These are phyloP conservation scores for Venturia carpophila DNA, from an alignment of 2,329 filamentous ascomycete species.

Conservation along the genomic window DNA sequence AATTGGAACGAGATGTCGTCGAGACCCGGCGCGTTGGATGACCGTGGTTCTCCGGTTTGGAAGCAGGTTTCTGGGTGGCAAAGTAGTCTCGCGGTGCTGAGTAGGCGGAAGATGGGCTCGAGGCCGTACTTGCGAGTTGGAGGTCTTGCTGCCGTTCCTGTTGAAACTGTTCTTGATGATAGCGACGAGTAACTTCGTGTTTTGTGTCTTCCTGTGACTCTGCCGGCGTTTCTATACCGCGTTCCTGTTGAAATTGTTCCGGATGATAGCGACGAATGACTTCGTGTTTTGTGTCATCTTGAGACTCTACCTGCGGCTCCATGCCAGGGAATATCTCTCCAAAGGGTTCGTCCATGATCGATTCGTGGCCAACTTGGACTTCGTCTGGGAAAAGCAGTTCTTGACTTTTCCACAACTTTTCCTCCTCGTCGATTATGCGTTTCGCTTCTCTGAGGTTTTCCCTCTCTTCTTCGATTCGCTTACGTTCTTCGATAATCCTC, in stretches of 20 bases:
- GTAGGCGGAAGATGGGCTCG: not conserved
- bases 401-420: not conserved
- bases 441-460: not conserved
- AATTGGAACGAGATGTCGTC: not conserved
- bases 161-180: constrained; percentile 3
- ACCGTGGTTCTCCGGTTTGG: not conserved
- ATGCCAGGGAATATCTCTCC: not conserved
- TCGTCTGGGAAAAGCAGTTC: not conserved
- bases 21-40: not conserved
- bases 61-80: too few species aligned
- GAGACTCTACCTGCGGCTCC: not conserved
- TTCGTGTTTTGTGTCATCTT: too few species aligned
- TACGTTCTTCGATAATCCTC: constrained; percentile 7
- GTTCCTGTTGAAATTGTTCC: too few species aligned
- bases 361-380: not conserved
- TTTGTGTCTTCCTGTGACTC: not conserved
- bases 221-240: too few species aligned
- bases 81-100: not conserved
- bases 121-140: not conserved
- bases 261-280: too few species aligned
- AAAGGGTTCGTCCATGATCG: not conserved
- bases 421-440: not conserved
- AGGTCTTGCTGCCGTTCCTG: not conserved
- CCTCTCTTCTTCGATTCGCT: not conserved
- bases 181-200: not conserved